Evolutionary conservation across 495 filamentous ascomycete genomes (phyloP).

Genomic region (Ascobolus immersus): DNA sequence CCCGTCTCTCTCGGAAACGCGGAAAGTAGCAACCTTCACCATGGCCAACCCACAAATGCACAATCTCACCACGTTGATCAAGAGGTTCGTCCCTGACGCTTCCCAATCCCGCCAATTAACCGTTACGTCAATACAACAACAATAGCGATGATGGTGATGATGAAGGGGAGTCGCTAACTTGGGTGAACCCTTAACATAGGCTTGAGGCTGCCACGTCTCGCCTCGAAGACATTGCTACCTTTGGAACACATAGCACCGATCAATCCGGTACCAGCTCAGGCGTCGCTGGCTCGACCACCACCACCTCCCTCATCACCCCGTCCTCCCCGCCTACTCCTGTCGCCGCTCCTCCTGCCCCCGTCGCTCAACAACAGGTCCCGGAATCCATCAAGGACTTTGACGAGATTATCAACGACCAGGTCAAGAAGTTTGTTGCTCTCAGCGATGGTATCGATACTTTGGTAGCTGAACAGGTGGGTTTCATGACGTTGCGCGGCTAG

Average conservation of each 20-base stretch:
- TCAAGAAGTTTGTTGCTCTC: conserved; percentile 50
- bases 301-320: conserved; percentile 9
- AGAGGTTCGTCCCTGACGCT: conserved; percentile 41
- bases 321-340: conserved; percentile 18
- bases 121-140: background rate
- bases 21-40: background rate
- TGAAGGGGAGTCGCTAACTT: conserved; percentile 10
- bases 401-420: conserved; percentile 42
- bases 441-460: conserved; percentile 53
- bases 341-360: conserved; percentile 16
- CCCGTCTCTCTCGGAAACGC: too few relatives aligned
- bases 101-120: background rate
- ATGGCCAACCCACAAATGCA: conserved; percentile 50
- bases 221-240: conserved; percentile 55
- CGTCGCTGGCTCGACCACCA: conserved; percentile 12
- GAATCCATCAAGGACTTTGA: conserved; percentile 45
- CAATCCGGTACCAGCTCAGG: conserved; percentile 24
- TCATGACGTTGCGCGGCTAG: background rate
- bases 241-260: conserved; percentile 43
- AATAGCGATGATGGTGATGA: background rate
- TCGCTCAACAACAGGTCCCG: conserved; percentile 15
- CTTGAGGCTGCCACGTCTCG: conserved; percentile 92
- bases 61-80: conserved; percentile 90
- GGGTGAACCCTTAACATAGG: conserved; percentile 25
- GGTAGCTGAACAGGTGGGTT: conserved; percentile 50